Evolutionary conservation across 257 asterid genomes (phyloP).

Genomic region (Coffea eugenioides): DNA sequence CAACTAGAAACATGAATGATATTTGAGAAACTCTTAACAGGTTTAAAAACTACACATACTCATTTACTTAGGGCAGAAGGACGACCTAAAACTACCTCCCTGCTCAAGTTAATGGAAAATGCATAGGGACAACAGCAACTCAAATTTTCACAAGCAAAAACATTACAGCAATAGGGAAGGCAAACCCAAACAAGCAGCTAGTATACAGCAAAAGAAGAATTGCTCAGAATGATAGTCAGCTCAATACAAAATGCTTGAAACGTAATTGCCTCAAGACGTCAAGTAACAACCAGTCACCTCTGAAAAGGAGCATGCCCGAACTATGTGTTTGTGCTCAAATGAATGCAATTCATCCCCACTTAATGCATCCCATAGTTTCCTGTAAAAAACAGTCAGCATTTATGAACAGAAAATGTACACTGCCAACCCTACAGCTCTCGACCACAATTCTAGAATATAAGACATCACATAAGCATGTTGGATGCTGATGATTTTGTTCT

Average conservation of each 20-base stretch:
- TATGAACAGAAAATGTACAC: not conserved
- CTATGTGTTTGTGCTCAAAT: constrained; percentile 96
- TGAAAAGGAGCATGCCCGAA: constrained; percentile 91
- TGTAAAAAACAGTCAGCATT: constrained; percentile 36
- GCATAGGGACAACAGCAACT: not conserved
- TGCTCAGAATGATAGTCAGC: not conserved
- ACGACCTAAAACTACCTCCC: not conserved
- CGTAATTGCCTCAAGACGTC: not conserved
- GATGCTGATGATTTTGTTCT: not conserved
- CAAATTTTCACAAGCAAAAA: not conserved
- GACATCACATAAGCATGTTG: not conserved
- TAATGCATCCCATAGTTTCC: constrained; percentile 98
- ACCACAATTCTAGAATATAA: not conserved
- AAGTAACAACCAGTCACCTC: constrained; percentile 46
- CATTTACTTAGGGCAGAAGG: not conserved
- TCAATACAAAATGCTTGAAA: not conserved
- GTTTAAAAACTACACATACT: not conserved
- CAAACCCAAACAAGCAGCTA: not conserved
- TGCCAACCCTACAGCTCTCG: not conserved
- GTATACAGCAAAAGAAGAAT: not conserved
- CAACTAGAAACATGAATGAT: not conserved
- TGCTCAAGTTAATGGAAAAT: not conserved
- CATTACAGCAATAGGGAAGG: not conserved
- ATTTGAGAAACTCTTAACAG: too few species aligned
- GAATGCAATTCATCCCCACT: constrained; percentile 92